Evolutionary conservation across 2,329 filamentous ascomycete genomes (phyloP).

Genomic region (Colletotrichum caudatum): DNA sequence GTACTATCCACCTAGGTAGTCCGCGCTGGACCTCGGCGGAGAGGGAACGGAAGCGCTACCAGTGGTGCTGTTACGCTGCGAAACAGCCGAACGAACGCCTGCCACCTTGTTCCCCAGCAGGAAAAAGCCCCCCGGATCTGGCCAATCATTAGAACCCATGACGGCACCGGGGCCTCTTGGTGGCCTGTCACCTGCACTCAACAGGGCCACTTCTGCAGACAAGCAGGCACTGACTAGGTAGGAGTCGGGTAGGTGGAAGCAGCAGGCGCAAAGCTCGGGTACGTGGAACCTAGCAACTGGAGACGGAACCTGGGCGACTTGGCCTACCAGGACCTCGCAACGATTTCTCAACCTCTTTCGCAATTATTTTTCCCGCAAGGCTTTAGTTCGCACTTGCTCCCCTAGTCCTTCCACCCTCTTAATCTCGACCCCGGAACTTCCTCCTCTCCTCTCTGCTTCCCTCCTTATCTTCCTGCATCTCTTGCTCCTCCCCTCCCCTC

Average conservation of each 20-base stretch:
- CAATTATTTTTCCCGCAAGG: constrained; percentile 42
- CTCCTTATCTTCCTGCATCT: constrained; percentile 30
- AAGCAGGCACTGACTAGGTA: constrained; percentile 8
- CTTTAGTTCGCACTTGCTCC: constrained; percentile 38
- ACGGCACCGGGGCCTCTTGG: constrained; percentile 19
- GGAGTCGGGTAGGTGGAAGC: constrained; percentile 5
- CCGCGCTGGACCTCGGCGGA: constrained; percentile 40
- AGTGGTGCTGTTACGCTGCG: constrained; percentile 33
- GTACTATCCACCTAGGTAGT: constrained; percentile 11
- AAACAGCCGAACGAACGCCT: constrained; percentile 43
- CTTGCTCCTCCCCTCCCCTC: constrained; percentile 34
- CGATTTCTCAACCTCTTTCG: constrained; percentile 40
- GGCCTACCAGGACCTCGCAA: constrained; percentile 27
- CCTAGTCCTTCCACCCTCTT: constrained; percentile 26
- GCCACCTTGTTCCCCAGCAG: constrained; percentile 36
- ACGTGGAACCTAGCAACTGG: constrained; percentile 27
- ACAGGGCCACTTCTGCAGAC: constrained; percentile 23
- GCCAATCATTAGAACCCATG: constrained; percentile 25
- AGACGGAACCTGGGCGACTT: constrained; percentile 34
- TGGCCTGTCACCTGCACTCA: constrained; percentile 39
- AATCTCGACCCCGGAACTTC: constrained; percentile 28
- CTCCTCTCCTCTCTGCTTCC: constrained; percentile 28
- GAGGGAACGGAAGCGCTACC: constrained; percentile 35
- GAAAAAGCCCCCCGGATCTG: constrained; percentile 13
- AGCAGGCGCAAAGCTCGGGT: constrained; percentile 38